phyloP scores from a whole-genome alignment of 768 basidiomycete genomes.

The Rossbeevera mucosa region DNA sequence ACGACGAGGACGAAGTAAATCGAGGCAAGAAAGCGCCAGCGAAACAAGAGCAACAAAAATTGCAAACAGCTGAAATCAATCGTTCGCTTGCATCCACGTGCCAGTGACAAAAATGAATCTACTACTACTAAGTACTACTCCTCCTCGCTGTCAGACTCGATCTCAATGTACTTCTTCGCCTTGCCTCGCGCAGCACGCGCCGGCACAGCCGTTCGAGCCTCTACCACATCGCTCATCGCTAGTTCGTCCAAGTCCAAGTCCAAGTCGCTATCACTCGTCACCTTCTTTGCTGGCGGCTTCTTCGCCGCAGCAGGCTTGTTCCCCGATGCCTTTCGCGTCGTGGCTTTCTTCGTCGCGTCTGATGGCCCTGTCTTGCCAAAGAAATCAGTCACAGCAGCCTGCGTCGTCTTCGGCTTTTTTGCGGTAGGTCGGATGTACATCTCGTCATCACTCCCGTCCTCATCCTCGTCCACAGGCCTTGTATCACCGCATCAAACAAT shows the following conservation, averaged over 20 bases:
- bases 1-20: not conserved
- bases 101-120: not conserved
- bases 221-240: constrained; percentile 41
- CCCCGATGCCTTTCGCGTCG: constrained; percentile 49
- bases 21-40: not conserved
- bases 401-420: constrained; percentile 48
- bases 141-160: constrained; percentile 45
- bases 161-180: constrained; percentile 61
- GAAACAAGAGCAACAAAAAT: not conserved
- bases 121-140: constrained; percentile 26
- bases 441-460: constrained; percentile 41
- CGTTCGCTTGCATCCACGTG: constrained; percentile 19
- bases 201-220: constrained; percentile 38
- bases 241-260: constrained; percentile 38
- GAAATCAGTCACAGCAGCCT: constrained; percentile 54
- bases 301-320: constrained; percentile 56
- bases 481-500: constrained; percentile 5
- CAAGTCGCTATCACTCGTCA: constrained; percentile 38
- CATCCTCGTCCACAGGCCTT: constrained; percentile 34
- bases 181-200: constrained; percentile 46
- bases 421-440: constrained; percentile 40
- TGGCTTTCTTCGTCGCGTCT: constrained; percentile 37
- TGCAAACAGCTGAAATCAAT: not conserved
- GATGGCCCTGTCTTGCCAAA: constrained; percentile 43
- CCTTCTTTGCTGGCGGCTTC: constrained; percentile 41